Evolutionary conservation across 139 green algal species (phyloP), one percentile per base, ranked within the genome.

Genomic region (Chlamydomonas sp.): DNA sequence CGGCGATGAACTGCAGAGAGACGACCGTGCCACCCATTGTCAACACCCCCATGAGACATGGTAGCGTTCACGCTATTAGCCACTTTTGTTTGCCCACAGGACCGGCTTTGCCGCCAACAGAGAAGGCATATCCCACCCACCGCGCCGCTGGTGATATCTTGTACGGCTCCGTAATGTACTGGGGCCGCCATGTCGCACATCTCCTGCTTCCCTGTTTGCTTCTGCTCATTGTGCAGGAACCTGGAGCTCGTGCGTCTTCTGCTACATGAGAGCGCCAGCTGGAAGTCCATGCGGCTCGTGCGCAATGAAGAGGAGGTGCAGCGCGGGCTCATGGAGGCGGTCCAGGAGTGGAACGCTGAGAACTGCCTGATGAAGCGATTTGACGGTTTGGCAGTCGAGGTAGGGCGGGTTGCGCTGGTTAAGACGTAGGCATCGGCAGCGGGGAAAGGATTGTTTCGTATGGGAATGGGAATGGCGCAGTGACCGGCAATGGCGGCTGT

Each of bases 261-360:
- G 59, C 82, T 86, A 9, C 60, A 78, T 61, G 60, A 60, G 5
- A 63, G 59, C 61, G 74, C 60, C 3, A 20, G 71, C 82, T 86
- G 82, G 82, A 31, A 64, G 31, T 31, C 18, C 20, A 72, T 86
- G 71, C 82, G 82, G 3, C 49, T 86, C 71, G 82, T 86, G 60
- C 82, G 82, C 71, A 86, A 86, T n/a, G 82, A 86, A 71, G 82
- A 78, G 10, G 71, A 20, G 18, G 82, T 86, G 82, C 71, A 80
- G 71, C 61, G 71, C 62, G 82, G 60, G 1, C 20, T 86, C 5
- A 4, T 79, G 71, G 60, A 60, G 12, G 82, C 82, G 71, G 82
- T 86, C 59, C 82, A 86, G 71, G 82, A 86, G 69, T 86, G 82
- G 82, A 86, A 86, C 82, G 60, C 71, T 4, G 71, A 79, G 82